Evolutionary conservation across 1,139 yeast genomes (phyloP).

Genomic region (Sugiyamaella sp.): DNA sequence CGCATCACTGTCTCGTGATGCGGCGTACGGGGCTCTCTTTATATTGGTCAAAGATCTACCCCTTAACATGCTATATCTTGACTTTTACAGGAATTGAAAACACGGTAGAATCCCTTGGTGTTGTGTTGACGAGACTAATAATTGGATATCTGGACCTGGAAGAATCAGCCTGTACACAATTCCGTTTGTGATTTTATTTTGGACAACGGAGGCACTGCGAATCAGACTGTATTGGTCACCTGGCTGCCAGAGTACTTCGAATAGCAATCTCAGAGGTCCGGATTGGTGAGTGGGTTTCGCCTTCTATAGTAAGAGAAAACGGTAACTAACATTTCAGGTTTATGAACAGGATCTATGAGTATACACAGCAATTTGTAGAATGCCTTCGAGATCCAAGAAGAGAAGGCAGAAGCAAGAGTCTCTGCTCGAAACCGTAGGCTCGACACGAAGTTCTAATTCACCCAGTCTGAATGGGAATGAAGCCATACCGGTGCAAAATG

Average conservation of each 20-base stretch:
- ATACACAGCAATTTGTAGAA: neutral
- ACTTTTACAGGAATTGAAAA: neutral
- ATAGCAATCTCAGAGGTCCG: too few relatives aligned
- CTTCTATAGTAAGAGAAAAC: too few relatives aligned
- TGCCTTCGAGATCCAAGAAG: slow-evolving; percentile 19
- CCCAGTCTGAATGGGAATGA: too few relatives aligned
- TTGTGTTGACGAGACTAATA: too few relatives aligned
- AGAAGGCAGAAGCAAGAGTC: slow-evolving; percentile 15
- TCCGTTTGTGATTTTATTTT: too few relatives aligned
- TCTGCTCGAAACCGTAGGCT: neutral
- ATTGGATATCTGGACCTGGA: too few relatives aligned
- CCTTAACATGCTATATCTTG: neutral
- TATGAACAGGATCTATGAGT: neutral
- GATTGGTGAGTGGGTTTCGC: too few relatives aligned
- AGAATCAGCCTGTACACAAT: too few relatives aligned
- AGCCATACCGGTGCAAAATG: neutral
- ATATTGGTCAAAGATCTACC: slow-evolving; percentile 6
- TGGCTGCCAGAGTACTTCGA: too few relatives aligned
- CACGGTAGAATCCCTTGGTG: neutral
- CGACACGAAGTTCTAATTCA: neutral
- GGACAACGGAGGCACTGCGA: too few relatives aligned
- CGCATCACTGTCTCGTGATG: neutral
- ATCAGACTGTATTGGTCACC: neutral
- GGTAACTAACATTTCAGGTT: slow-evolving; percentile 1
- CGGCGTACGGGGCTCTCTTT: slow-evolving; percentile 12